Percentiles rank a stretch among this genome's conserved stretches.
These are phyloP conservation scores for Cerrena zonata DNA, from an alignment of 1,284 basidiomycete genomes.

Conservation along the genomic window DNA sequence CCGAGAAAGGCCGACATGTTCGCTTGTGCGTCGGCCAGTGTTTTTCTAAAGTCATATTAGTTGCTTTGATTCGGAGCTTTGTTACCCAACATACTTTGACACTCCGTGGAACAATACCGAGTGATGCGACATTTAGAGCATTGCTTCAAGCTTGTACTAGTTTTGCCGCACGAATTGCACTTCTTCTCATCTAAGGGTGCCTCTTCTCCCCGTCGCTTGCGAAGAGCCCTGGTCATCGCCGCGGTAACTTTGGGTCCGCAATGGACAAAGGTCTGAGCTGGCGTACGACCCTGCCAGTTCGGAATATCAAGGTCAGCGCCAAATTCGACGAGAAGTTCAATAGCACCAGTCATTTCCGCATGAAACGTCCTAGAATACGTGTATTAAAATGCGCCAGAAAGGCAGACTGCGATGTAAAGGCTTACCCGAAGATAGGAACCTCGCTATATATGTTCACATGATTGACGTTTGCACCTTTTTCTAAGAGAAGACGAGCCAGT, in stretches of 20 bases:
- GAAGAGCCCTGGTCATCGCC: conserved; percentile 41
- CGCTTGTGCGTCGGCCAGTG: conserved; percentile 47
- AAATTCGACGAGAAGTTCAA: conserved; percentile 46
- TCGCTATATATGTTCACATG: conserved; percentile 41
- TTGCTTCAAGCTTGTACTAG: conserved; percentile 31
- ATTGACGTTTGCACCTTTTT: conserved; percentile 35
- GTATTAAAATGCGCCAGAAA: not conserved
- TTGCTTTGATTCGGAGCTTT: not conserved
- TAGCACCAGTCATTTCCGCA: conserved; percentile 27
- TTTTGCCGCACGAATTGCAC: conserved; percentile 35
- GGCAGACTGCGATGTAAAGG: not conserved
- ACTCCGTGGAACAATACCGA: conserved; percentile 47
- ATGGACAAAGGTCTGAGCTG: conserved; percentile 27
- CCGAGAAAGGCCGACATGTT: conserved; percentile 39
- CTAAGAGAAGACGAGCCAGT: conserved; percentile 35
- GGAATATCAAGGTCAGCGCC: conserved; percentile 41
- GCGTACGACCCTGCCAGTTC: conserved; percentile 40
- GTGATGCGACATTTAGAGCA: conserved; percentile 40
- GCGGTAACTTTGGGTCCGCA: conserved; percentile 45
- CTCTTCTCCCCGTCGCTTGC: conserved; percentile 38
- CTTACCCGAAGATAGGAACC: conserved; percentile 31
- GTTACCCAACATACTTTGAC: conserved; percentile 40
- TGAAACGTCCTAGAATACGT: conserved; percentile 27
- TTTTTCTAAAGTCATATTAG: conserved; percentile 24
- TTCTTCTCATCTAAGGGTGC: conserved; percentile 36